Evolutionary conservation across 345 rosid genomes (phyloP).

Genomic region (Populus simonii): DNA sequence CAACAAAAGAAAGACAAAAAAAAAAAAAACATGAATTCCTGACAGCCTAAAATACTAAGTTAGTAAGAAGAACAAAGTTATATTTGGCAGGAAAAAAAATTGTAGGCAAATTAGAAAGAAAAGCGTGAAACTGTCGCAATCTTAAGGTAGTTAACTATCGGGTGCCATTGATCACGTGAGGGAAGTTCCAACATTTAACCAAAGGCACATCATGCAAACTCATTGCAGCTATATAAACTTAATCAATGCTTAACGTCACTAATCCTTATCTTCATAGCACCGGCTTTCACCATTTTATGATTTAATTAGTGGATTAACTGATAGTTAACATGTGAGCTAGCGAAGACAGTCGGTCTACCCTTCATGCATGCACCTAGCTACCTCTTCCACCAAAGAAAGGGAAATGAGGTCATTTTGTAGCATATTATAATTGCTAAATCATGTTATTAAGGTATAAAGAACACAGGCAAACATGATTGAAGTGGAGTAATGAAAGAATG

Average conservation of each 20-base stretch:
- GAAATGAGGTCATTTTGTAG: not conserved
- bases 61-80: not conserved
- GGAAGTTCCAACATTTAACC: not conserved
- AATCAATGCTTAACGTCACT: not conserved
- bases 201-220: not conserved
- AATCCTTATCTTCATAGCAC: slow-evolving; percentile 21
- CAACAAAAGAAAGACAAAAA: not conserved
- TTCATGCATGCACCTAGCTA: not conserved
- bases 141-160: not conserved
- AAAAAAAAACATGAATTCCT: not conserved
- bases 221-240: slow-evolving; percentile 1
- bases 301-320: not conserved
- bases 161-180: not conserved
- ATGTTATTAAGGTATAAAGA: not conserved
- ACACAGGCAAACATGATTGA: not conserved
- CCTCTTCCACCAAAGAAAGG: not conserved
- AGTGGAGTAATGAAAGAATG: not conserved
- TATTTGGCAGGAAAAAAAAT: not conserved
- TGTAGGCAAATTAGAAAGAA: not conserved
- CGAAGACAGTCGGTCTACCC: not conserved
- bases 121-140: not conserved
- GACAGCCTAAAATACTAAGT: not conserved
- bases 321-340: not conserved
- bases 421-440: no score
- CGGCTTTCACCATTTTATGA: not conserved